These are phyloP conservation scores for Cryphonectria parasitica DNA, from an alignment of 2,329 filamentous ascomycete genomes.

Conservation along the genomic window DNA sequence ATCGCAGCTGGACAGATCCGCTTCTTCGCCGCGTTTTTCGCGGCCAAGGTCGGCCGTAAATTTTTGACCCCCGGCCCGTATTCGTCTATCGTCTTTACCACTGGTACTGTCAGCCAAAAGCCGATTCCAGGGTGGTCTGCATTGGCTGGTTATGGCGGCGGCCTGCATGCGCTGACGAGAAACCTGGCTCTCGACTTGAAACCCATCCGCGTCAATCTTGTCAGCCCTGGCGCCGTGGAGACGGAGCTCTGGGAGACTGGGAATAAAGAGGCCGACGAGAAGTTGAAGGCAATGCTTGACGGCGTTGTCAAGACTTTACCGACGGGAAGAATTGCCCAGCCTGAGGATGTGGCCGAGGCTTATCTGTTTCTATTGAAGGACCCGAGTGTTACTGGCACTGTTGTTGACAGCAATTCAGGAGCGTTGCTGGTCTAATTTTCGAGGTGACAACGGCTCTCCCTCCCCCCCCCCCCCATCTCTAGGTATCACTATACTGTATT, in stretches of 20 bases:
- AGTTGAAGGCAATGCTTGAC: conserved; percentile 31
- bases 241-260: conserved; percentile 48
- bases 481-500: no score
- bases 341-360: conserved; percentile 38
- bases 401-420: conserved; percentile 33
- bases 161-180: conserved; percentile 55
- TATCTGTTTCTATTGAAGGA: conserved; percentile 39
- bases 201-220: conserved; percentile 66
- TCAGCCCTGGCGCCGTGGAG: conserved; percentile 58
- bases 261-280: conserved; percentile 30
- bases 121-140: conserved; percentile 54
- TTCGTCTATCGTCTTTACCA: conserved; percentile 60
- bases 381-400: conserved; percentile 34
- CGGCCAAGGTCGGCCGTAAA: conserved; percentile 39
- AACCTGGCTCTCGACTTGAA: conserved; percentile 65
- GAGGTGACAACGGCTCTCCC: no score
- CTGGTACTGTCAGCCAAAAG: conserved; percentile 53
- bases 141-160: conserved; percentile 52
- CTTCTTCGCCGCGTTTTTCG: conserved; percentile 38
- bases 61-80: conserved; percentile 35
- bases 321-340: conserved; percentile 31
- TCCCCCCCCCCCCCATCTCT: no score
- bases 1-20: conserved; percentile 37
- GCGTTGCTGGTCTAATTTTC: conserved; percentile 28
- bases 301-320: conserved; percentile 27